Evolutionary conservation across 2,329 filamentous ascomycete genomes (phyloP).

Genomic region (Aspergillus sp.): DNA sequence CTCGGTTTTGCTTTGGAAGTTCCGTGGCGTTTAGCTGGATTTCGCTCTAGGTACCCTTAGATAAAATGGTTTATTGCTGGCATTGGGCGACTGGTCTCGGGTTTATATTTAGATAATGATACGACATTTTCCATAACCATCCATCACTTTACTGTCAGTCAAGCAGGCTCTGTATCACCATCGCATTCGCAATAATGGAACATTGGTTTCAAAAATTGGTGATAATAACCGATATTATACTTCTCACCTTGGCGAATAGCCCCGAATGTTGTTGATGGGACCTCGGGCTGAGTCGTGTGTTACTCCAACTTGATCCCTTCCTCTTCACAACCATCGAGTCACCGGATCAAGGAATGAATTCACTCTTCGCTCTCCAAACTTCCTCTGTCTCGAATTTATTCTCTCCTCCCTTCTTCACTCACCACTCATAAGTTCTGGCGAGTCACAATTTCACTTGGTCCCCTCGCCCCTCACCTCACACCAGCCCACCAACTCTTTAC

Average conservation of each 20-base stretch:
- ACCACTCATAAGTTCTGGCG: background rate
- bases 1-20: background rate
- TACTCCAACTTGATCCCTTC: too few relatives aligned
- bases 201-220: background rate
- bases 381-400: background rate
- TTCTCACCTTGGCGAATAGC: background rate
- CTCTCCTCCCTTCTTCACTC: background rate
- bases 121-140: background rate
- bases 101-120: slow-evolving; percentile 1
- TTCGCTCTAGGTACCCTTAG: background rate
- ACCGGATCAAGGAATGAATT: background rate
- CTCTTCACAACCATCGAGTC: background rate
- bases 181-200: background rate
- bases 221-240: background rate
- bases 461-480: background rate
- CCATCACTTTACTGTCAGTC: background rate
- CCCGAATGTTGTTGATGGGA: background rate
- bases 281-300: background rate
- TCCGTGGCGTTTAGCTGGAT: background rate
- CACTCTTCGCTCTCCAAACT: background rate
- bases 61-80: slow-evolving; percentile 1
- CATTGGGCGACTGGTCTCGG: background rate
- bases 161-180: too few relatives aligned
- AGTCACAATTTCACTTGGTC: background rate
- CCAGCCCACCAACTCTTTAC: background rate